Conservation (phyloP, 805 yeast species). For the Starmerella asiatica region DNA sequence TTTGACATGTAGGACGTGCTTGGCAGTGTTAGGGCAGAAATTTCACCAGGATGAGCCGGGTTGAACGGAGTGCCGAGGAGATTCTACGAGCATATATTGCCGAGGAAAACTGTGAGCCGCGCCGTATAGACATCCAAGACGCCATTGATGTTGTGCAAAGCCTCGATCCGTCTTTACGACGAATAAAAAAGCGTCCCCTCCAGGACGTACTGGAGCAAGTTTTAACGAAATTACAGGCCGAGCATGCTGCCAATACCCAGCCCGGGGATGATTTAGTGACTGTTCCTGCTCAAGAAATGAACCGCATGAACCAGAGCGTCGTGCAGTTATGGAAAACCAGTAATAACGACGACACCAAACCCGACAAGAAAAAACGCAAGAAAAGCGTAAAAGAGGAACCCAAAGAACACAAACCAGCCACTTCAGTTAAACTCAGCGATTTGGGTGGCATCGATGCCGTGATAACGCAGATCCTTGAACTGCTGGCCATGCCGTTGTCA, state of each 20-base stretch:
- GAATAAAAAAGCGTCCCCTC: conserved; percentile 54
- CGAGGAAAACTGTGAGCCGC: conserved; percentile 30
- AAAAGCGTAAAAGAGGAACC: conserved; percentile 34
- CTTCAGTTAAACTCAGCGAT: conserved; percentile 51
- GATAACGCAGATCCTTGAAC: conserved; percentile 75
- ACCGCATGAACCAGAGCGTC: conserved; percentile 63
- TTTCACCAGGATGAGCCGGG: conserved; percentile 27
- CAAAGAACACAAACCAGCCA: conserved; percentile 30
- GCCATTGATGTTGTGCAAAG: conserved; percentile 35
- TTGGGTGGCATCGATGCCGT: conserved; percentile 83
- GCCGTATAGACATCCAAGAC: conserved; percentile 11
- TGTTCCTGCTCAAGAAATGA: conserved; percentile 40
- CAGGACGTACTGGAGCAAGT: conserved; percentile 53
- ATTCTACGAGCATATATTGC: conserved; percentile 22
- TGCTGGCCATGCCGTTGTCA: conserved; percentile 78
- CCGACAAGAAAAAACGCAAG: conserved; percentile 1
- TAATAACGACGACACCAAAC: conserved; percentile 10
- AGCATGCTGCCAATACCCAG: conserved; percentile 22
- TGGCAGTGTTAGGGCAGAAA: no score
- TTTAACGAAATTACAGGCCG: conserved; percentile 40
- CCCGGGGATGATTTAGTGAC: conserved; percentile 43
- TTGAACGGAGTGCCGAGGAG: conserved; percentile 21
- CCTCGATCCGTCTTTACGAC: conserved; percentile 50
- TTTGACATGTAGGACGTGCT: no score
- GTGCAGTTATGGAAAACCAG: conserved; percentile 49